Evolutionary conservation across 164 flowering plant genomes (phyloP).

Genomic region (Protea cynaroides): DNA sequence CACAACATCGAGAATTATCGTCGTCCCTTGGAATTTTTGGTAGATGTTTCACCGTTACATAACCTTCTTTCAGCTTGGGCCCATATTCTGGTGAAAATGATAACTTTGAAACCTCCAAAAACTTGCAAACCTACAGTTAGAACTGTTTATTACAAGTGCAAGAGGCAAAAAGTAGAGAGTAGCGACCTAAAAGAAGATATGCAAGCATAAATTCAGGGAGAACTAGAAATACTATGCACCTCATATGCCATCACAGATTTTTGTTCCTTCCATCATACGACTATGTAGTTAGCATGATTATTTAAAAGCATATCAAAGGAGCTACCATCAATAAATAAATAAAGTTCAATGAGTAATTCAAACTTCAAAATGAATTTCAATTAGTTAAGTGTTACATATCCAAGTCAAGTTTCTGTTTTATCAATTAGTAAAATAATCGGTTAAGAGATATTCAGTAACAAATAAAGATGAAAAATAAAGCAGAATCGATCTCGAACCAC

Average conservation of each 20-base stretch:
- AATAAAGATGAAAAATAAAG: no score
- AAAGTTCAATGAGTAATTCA: not conserved
- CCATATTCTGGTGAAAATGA: conserved; percentile 97
- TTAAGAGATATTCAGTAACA: no score
- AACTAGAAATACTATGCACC: no score
- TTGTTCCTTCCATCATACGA: no score
- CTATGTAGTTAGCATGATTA: no score
- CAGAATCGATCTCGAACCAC: no score
- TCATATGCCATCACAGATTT: no score
- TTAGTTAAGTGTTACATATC: not conserved
- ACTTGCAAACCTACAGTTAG: conserved; percentile 78
- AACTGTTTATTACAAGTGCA: not conserved
- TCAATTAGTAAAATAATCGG: no score
- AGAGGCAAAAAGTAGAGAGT: not conserved
- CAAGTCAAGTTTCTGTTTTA: no score
- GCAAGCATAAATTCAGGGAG: not conserved
- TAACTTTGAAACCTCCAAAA: conserved; percentile 89
- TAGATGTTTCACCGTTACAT: conserved; percentile 86
- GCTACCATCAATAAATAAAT: no score
- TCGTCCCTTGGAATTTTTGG: conserved; percentile 53
- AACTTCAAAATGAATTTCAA: not conserved
- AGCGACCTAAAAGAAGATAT: not conserved
- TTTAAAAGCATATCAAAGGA: no score
- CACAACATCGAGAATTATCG: conserved; percentile 53
- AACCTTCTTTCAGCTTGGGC: conserved; percentile 92